A percentile compares a stretch with the other conserved stretches of the same genome.
Evolutionary conservation across 169 alveolate species (phyloP).

Genomic region (Eimeria praecox): DNA sequence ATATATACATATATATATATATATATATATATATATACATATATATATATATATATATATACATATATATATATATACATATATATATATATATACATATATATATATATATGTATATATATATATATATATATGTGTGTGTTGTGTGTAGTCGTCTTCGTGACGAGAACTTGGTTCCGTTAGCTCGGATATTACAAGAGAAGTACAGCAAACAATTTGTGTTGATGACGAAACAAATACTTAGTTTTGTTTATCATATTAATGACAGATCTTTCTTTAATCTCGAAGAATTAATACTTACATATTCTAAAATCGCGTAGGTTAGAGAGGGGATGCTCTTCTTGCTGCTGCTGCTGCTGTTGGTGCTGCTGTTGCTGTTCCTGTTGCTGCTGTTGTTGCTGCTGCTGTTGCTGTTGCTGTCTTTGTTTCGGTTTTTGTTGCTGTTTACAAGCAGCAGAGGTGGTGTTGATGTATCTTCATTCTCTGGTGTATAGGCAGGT

Average conservation of each 20-base stretch:
- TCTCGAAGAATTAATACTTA: constrained; percentile 70
- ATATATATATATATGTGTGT: background rate
- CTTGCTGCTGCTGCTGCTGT: no score
- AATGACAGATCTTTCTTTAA: constrained; percentile 39
- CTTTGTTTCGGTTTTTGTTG: background rate
- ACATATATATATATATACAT: no score
- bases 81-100: no score
- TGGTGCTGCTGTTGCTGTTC: background rate
- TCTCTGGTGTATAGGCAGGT: no score
- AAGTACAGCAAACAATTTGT: constrained; percentile 29
- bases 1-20: no score
- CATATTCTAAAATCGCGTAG: constrained; percentile 73
- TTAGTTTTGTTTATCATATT: background rate
- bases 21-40: no score
- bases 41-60: no score
- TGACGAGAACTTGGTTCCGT: constrained; percentile 64
- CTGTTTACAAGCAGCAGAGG: no score
- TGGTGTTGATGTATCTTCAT: no score
- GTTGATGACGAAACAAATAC: constrained; percentile 40
- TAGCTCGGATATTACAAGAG: constrained; percentile 57
- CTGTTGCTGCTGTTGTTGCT: background rate
- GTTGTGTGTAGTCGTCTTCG: constrained; percentile 43
- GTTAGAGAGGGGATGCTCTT: no score
- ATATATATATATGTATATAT: no score
- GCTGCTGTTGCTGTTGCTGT: constrained; percentile 8